Base-by-base conservation (phyloP, 768 basidiomycete genomes). In the Galerina marginata region DNA sequence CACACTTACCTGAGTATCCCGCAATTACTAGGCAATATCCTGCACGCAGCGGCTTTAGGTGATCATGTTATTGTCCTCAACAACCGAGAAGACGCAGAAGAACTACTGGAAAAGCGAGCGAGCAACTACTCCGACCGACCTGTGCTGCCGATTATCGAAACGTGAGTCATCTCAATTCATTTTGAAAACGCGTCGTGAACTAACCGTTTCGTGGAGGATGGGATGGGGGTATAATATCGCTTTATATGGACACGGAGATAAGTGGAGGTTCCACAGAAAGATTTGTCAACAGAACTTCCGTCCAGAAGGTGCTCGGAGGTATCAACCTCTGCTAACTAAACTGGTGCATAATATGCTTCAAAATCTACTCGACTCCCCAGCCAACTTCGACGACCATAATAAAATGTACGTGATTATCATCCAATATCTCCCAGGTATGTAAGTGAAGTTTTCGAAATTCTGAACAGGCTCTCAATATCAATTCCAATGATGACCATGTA, bases 121-220 rank as follows among this genome's bases (percentile, higher is more conserved):
- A 71, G 77, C 0, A 79, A 76, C 20, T 83, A 82, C 45, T 81
- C 80, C 10, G 79, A 76, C 52, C 72, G 81, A 3, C 83, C 81
- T 20, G 72, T 77, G 14, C 44, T 54, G 2, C 61, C 61, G 2
- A 40, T 58, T 23, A 12, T 54, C 15, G 39, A 58, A n/a, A 6
- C 54, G 54, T 59, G 37, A 48, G 37, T 10, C 15, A 26, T 33
- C 29, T 4, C 29, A 33, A 33, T 33, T 33, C 29, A 7, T 1
- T 33, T 33, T 33, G 1, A 33, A 33, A 33, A 33, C 29, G 1
- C 7, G 2, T 33, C 5, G 29, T 33, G 1, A 33, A 33, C 29
- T 5, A 33, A 33, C 4, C 29, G 29, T 2, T 20, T 20, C 29
- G 29, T 5, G 7, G 7, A 67, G 54, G 25, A 71, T 76, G 70